A percentile compares a stretch with the other conserved stretches of the same genome.
These are phyloP conservation scores for Penicillium silybi DNA, from an alignment of 495 filamentous ascomycete genomes.

Conservation along the genomic window DNA sequence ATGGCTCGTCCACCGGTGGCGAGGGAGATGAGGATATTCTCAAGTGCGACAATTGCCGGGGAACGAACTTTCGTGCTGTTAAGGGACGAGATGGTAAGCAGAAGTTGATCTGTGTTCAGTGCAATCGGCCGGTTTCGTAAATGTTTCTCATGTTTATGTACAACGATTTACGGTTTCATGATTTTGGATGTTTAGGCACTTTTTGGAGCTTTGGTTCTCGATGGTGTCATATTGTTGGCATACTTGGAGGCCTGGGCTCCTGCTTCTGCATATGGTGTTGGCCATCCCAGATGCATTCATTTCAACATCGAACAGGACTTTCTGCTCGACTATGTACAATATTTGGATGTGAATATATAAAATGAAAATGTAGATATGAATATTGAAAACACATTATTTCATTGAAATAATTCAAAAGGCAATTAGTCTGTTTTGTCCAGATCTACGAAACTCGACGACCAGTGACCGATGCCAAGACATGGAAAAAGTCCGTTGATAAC, in stretches of 20 bases:
- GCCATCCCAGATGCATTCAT: background rate
- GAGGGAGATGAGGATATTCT: constrained; percentile 42
- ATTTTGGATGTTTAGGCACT: background rate
- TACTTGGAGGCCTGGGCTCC: background rate
- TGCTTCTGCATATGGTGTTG: background rate
- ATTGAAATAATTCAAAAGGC: no score
- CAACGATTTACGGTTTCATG: background rate
- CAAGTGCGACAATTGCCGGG: constrained; percentile 46
- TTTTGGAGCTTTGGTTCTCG: background rate
- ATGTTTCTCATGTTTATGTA: constrained; percentile 1
- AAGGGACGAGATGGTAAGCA: constrained; percentile 43
- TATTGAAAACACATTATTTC: background rate
- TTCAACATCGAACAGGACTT: background rate
- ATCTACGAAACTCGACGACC: background rate
- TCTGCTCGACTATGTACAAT: background rate
- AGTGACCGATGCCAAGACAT: constrained; percentile 24
- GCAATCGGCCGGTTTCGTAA: constrained; percentile 28
- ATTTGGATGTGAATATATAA: background rate
- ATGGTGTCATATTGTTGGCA: background rate
- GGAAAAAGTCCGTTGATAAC: constrained; percentile 28
- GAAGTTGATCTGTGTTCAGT: constrained; percentile 51
- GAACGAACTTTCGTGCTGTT: constrained; percentile 50
- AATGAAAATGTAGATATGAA: background rate
- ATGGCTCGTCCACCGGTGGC: constrained; percentile 33
- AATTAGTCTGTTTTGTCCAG: background rate